These are phyloP conservation scores for Leucoagaricus sp. DNA, from an alignment of 1,284 basidiomycete genomes.

Conservation along the genomic window DNA sequence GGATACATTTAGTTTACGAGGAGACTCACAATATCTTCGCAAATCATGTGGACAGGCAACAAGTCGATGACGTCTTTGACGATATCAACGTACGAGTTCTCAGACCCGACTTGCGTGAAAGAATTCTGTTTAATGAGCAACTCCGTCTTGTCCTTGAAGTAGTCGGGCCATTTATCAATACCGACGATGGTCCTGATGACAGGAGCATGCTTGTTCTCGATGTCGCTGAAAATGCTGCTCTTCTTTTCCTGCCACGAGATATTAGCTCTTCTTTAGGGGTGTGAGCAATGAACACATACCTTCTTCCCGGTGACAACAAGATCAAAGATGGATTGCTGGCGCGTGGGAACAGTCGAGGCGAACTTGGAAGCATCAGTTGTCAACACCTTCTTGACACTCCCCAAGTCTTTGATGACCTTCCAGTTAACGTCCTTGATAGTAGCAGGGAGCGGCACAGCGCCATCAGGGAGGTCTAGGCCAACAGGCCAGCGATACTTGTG, in stretches of 20 bases:
- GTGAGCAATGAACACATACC: constrained; percentile 9
- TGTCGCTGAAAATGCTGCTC: neutral
- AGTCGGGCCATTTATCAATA: constrained; percentile 19
- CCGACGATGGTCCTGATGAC: constrained; percentile 4
- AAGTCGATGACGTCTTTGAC: constrained; percentile 73
- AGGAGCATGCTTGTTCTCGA: neutral
- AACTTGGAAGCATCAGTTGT: constrained; percentile 26
- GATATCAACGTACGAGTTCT: constrained; percentile 55
- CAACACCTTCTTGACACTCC: constrained; percentile 39
- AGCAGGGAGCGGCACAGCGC: neutral
- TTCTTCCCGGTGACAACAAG: constrained; percentile 20
- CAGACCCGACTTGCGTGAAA: constrained; percentile 33
- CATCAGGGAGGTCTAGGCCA: neutral
- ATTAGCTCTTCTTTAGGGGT: neutral
- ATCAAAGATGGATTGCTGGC: constrained; percentile 25
- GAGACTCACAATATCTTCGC: constrained; percentile 56
- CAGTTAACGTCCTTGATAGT: neutral
- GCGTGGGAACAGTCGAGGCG: constrained; percentile 31
- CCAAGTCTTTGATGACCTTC: constrained; percentile 20
- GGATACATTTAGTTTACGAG: neutral
- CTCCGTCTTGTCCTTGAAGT: constrained; percentile 40
- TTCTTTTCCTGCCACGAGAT: neutral
- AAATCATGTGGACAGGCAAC: constrained; percentile 66
- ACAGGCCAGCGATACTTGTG: constrained; percentile 48
- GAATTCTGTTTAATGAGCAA: constrained; percentile 41